Evolutionary conservation across 1,139 yeast genomes (phyloP).

Genomic region (Lodderomyces metapsilosis): DNA sequence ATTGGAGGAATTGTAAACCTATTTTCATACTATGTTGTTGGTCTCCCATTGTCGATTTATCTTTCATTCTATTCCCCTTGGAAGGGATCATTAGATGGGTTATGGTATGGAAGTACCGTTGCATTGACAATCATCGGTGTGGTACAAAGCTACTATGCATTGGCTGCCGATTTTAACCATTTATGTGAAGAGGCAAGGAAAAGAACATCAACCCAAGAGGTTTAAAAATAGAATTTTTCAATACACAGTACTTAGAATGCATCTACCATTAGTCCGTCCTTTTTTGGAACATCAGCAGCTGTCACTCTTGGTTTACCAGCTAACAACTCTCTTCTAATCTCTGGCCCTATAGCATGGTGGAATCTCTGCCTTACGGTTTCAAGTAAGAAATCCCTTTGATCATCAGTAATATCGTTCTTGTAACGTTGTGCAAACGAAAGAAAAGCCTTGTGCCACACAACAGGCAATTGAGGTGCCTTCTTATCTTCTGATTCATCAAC

Average conservation of each 20-base stretch:
- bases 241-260: constrained; percentile 28
- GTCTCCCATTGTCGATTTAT: constrained; percentile 49
- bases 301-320: constrained; percentile 64
- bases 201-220: constrained; percentile 25
- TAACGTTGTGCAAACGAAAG: constrained; percentile 92
- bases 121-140: constrained; percentile 52
- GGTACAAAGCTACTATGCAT: constrained; percentile 48
- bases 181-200: constrained; percentile 43
- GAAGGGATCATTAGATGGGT: constrained; percentile 47
- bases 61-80: constrained; percentile 47
- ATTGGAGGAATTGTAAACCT: constrained; percentile 59
- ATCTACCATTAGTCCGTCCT: constrained; percentile 41
- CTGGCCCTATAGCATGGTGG: constrained; percentile 89
- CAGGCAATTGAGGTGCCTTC: constrained; percentile 72
- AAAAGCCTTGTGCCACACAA: constrained; percentile 96
- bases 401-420: constrained; percentile 95
- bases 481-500: constrained; percentile 27
- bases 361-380: constrained; percentile 90
- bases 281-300: constrained; percentile 20
- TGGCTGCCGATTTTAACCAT: constrained; percentile 38
- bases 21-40: constrained; percentile 51
- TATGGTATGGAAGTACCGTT: constrained; percentile 54
- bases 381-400: constrained; percentile 88
- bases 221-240: background rate
- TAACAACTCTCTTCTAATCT: constrained; percentile 85